Percentiles rank a stretch among this genome's conserved stretches.
These are phyloP conservation scores for Oxytropis ochrocephala DNA, from an alignment of 306 rosid species.

Conservation along the genomic window DNA sequence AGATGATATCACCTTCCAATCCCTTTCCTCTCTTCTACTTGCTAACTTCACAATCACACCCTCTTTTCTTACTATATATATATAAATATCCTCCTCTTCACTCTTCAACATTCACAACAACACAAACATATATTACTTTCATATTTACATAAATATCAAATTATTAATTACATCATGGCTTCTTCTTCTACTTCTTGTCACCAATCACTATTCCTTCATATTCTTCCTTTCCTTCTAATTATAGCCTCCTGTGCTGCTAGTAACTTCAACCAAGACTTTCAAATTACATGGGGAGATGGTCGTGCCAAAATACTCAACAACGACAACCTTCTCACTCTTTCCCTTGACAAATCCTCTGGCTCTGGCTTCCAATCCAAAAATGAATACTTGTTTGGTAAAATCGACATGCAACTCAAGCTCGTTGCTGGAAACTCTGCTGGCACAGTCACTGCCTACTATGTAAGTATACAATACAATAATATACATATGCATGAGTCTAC, in stretches of 20 bases:
- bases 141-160: neutral
- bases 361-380: slow-evolving; percentile 62
- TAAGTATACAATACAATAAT: slow-evolving; percentile 14
- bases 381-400: slow-evolving; percentile 46
- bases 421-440: slow-evolving; percentile 70
- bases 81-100: no score
- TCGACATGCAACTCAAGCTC: slow-evolving; percentile 64
- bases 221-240: slow-evolving; percentile 3
- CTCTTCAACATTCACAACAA: neutral
- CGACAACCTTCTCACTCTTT: slow-evolving; percentile 40
- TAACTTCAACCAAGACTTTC: slow-evolving; percentile 45
- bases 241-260: slow-evolving; percentile 9
- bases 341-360: slow-evolving; percentile 67
- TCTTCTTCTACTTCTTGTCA: neutral
- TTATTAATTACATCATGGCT: neutral
- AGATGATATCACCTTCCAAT: neutral
- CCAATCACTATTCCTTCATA: neutral
- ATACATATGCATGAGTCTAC: no score
- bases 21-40: neutral
- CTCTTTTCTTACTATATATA: neutral
- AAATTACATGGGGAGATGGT: slow-evolving; percentile 64
- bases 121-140: no score
- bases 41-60: neutral
- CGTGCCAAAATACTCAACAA: slow-evolving; percentile 43
- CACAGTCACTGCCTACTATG: slow-evolving; percentile 68